A percentile compares a stretch with the other conserved stretches of the same genome.
These are phyloP conservation scores for Plenodomus biglobosus DNA, from an alignment of 2,329 filamentous ascomycete species.

Conservation along the genomic window DNA sequence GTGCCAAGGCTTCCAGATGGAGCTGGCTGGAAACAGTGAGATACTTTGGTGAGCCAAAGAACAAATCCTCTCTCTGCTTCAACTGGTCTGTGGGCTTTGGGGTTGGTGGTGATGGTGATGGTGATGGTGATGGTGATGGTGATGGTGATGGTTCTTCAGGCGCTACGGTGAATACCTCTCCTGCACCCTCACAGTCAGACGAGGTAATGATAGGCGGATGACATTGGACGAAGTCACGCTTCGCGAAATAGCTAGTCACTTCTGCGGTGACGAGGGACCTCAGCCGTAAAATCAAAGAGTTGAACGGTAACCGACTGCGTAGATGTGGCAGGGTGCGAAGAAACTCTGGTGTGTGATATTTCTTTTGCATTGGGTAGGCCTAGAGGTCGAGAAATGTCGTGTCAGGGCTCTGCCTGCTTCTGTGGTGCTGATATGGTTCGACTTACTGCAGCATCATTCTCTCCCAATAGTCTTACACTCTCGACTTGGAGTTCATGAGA, in stretches of 20 bases:
- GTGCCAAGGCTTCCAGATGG: constrained; percentile 88
- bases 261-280: constrained; percentile 77
- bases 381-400: constrained; percentile 44
- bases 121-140: constrained; percentile 22
- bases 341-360: constrained; percentile 88
- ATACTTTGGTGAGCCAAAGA: constrained; percentile 88
- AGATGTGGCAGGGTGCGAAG: constrained; percentile 87
- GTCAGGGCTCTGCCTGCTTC: constrained; percentile 16
- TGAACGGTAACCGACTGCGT: constrained; percentile 76
- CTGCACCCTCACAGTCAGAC: constrained; percentile 94
- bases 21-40: constrained; percentile 93
- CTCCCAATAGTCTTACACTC: constrained; percentile 69
- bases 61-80: constrained; percentile 49
- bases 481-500: constrained; percentile 78
- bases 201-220: constrained; percentile 95
- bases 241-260: constrained; percentile 73
- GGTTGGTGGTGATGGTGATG: constrained; percentile 22
- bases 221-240: constrained; percentile 73
- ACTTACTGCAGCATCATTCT: constrained; percentile 76
- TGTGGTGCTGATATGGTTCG: constrained; percentile 1
- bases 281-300: constrained; percentile 77
- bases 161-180: constrained; percentile 80
- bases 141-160: constrained; percentile 28
- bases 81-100: constrained; percentile 25
- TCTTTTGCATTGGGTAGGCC: constrained; percentile 94